Evolutionary conservation across 345 rosid species (phyloP), one percentile per base, ranked within the genome.

Genomic region (Pseudoturritis turrita): DNA sequence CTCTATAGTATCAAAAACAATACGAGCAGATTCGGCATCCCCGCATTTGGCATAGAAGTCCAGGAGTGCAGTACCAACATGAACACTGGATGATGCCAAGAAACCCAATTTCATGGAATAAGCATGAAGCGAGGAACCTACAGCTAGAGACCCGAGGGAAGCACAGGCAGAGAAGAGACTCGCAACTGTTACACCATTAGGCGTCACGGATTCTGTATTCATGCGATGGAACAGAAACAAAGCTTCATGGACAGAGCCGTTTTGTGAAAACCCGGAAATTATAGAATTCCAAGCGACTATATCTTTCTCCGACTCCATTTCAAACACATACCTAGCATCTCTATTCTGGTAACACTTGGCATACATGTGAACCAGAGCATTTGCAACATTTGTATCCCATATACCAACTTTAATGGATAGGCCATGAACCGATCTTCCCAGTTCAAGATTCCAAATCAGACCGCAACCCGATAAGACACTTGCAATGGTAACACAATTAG

Each of bases 361-460:
- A 80, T 94, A 94, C 97, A 94, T 89, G 74, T 91, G 89, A n/a
- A 94, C 69, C 58, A 91, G 84, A 69, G 92, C 94, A 75, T 94
- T 91, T 35, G 82, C 86, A 49, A 88, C 87, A 17, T 79, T 80
- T 33, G 82, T 67, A 74, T 84, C 92, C 79, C 84, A 84, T 5
- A 84, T 72, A 31, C 92, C 83, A 65, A 77, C 84, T 79, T 84
- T 89, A 55, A 88, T 69, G 39, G 84, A 87, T 25, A 81, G 50
- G 37, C 95, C 45, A 80, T 94, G 98, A 73, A 87, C 65, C 8
- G 60, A 77, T 76, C 76, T 83, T 45, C 97, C 98, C 17, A 88
- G 37, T 47, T 77, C 78, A 52, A 79, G 72, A 78, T 82, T 78
- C 45, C 78, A 70, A 80, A 82, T 60, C 77, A 79, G 83, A 58